Base-by-base conservation (phyloP, 116 monocot species). In the Iris pallida region DNA sequence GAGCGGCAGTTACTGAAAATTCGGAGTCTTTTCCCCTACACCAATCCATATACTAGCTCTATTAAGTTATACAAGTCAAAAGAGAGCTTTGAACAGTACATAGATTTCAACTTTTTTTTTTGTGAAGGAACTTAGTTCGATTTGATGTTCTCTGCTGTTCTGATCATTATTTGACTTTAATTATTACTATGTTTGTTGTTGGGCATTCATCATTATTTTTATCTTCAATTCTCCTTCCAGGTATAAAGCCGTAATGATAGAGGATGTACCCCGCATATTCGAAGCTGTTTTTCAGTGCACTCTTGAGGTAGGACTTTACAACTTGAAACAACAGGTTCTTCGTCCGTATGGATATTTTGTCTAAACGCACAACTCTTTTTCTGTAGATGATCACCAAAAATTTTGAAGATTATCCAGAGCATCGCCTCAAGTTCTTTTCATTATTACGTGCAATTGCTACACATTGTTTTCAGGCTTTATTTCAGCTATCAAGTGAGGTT, bases 381-480 rank as follows among this genome's bases (percentile, higher is more conserved):
- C 7, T 49, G 12, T 73, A 98, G 98, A 98, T 98, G 98, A 98
- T 98, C 7, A 98, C 98, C n/a, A 92, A 90, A 64, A 98, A 98
- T 71, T 67, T 98, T 86, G 98, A 98, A 69, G 98, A 98, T 77
- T 98, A 98, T 57, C 98, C 98, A 7, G 98, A 98, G 80, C 98
- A 98, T 72, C 90, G 98, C 17, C 87, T 98, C 7, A 98, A 98
- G 70, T 98, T 98, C 55, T 98, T 98, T 47, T 93, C 93, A 15
- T 76, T 98, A 54, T 76, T 98, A n/a, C 85, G 93, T 61, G 93
- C 98, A 13, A 98, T 98, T 72, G 98, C 93, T 43, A 88, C 92
- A 48, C 80, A 98, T 71, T 98, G 98, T 84, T 98, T 98, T 66
- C 90, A 82, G 56, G 93, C 98, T 18, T 64, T 98, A 51, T 76